Evolutionary conservation across 352 stramenopile genomes (phyloP).

Genomic region (Blastocystis sp.): DNA sequence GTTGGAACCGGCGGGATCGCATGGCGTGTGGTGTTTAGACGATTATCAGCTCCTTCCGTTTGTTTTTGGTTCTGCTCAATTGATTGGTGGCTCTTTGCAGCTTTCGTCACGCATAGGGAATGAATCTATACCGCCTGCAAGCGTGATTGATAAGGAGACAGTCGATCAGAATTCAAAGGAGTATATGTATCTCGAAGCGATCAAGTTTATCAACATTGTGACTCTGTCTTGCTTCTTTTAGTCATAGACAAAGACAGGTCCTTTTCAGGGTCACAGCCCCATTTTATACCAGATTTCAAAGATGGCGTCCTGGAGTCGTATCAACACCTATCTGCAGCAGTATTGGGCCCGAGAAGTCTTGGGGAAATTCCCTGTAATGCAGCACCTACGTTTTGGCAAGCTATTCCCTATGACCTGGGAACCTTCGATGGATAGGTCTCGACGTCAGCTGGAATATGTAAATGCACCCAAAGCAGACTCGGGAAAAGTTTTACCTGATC

Average conservation of each 20-base stretch:
- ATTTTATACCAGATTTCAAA: slow-evolving; percentile 86
- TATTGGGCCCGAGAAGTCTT: slow-evolving; percentile 89
- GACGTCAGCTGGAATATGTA: slow-evolving; percentile 41
- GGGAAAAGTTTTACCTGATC: background rate
- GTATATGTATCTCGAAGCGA: slow-evolving; percentile 84
- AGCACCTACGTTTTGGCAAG: slow-evolving; percentile 93
- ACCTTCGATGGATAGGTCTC: background rate
- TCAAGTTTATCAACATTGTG: slow-evolving; percentile 83
- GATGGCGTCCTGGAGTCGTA: slow-evolving; percentile 81
- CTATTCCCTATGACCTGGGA: slow-evolving; percentile 72
- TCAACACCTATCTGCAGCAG: slow-evolving; percentile 69
- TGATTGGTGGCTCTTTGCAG: slow-evolving; percentile 68
- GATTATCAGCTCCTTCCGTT: slow-evolving; percentile 97
- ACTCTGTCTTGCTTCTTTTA: background rate
- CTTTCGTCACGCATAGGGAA: slow-evolving; percentile 67
- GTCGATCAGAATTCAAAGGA: slow-evolving; percentile 71
- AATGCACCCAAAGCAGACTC: background rate
- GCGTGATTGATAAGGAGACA: slow-evolving; percentile 72
- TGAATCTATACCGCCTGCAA: slow-evolving; percentile 71
- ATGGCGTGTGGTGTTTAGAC: slow-evolving; percentile 96
- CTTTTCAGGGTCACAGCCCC: slow-evolving; percentile 84
- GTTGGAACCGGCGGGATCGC: slow-evolving; percentile 92
- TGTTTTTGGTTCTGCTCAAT: slow-evolving; percentile 90
- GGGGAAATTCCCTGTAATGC: slow-evolving; percentile 92
- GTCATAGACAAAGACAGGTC: slow-evolving; percentile 74